Evolutionary conservation across 495 filamentous ascomycete genomes (phyloP).

Genomic region (Aspergillus taichungensis): DNA sequence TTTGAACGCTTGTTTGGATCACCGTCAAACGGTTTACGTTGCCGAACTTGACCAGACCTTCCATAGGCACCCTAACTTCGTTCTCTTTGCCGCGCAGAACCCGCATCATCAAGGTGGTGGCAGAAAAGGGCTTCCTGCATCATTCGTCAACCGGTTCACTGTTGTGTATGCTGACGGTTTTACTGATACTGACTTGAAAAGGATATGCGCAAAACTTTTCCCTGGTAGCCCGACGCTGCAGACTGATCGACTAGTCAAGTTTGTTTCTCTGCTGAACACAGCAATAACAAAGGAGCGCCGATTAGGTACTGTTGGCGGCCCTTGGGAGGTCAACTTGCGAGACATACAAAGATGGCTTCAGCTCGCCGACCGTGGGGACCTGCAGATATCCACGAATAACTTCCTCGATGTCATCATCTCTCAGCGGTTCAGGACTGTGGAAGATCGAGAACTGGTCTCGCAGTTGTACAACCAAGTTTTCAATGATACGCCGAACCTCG

Average conservation of each 20-base stretch:
- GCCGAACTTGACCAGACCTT: conserved; percentile 92
- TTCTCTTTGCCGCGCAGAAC: conserved; percentile 93
- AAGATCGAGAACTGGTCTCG: conserved; percentile 55
- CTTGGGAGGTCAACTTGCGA: conserved; percentile 96
- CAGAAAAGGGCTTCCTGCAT: conserved; percentile 87
- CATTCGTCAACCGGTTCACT: conserved; percentile 96
- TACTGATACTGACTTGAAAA: conserved; percentile 65
- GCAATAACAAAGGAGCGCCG: conserved; percentile 54
- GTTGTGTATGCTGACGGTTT: conserved; percentile 94
- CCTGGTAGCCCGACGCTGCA: conserved; percentile 46
- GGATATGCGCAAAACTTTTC: conserved; percentile 73
- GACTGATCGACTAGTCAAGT: conserved; percentile 59
- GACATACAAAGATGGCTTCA: conserved; percentile 87
- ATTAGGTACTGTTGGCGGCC: conserved; percentile 74
- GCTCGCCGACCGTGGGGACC: conserved; percentile 46
- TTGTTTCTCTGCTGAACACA: conserved; percentile 68
- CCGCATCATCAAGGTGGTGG: conserved; percentile 96
- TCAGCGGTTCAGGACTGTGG: conserved; percentile 72
- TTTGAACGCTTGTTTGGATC: conserved; percentile 93
- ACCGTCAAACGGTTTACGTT: conserved; percentile 92
- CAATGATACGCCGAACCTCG: conserved; percentile 20
- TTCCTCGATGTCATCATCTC: conserved; percentile 76
- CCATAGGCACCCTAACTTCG: conserved; percentile 77
- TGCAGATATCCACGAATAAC: conserved; percentile 48
- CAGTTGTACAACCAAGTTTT: conserved; percentile 54